Base-by-base conservation (phyloP, 352 stramenopile species). In the Globisporangium heterothallicum region DNA sequence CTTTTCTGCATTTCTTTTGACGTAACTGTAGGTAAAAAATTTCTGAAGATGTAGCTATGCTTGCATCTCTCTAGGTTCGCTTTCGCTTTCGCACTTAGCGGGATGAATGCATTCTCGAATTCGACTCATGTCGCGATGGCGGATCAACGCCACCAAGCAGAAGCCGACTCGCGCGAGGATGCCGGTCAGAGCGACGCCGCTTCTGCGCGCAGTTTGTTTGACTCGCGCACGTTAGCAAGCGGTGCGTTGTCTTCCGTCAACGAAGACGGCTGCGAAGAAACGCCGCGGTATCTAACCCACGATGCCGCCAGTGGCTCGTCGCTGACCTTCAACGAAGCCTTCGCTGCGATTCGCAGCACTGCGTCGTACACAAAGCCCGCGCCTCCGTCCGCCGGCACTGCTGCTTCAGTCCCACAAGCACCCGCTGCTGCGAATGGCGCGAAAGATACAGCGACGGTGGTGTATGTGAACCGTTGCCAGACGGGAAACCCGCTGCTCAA, bases 401-500 rank as follows among this genome's bases (percentile, higher is more conserved):
- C n/a, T n/a, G n/a, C n/a, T n/a, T n/a, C n/a, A n/a, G n/a, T n/a
- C n/a, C n/a, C n/a, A n/a, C n/a, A n/a, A 10, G 49, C 54, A 6
- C 42, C 53, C n/a, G 45, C 47, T 16, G 6, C 43, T 27, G 2
- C 45, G 18, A 34, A 36, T 47, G 8, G 63, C 58, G 41, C 55
- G 8, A 59, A 62, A 6, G 77, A 88, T 18, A 64, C 66, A n/a
- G 71, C 77, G 10, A 74, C 74, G 25, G 64, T 76, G n/a, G 70
- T 88, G 44, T 77, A 73, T 32, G 79, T 90, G 59, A 89, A 81
- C 49, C 75, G 84, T 32, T 75, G 91, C 21, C 96, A 99, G 68
- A 79, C 85, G 24, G 94, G 93, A 19, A 99, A 99, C 68, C 81
- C 88, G 10, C 70, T 99, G 59, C 74, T 99, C 25, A 78, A 87